A percentile compares a stretch with the other conserved stretches of the same genome.
Evolutionary conservation across 1,284 basidiomycete genomes (phyloP).

Genomic region (Ceratobasidium sp.): DNA sequence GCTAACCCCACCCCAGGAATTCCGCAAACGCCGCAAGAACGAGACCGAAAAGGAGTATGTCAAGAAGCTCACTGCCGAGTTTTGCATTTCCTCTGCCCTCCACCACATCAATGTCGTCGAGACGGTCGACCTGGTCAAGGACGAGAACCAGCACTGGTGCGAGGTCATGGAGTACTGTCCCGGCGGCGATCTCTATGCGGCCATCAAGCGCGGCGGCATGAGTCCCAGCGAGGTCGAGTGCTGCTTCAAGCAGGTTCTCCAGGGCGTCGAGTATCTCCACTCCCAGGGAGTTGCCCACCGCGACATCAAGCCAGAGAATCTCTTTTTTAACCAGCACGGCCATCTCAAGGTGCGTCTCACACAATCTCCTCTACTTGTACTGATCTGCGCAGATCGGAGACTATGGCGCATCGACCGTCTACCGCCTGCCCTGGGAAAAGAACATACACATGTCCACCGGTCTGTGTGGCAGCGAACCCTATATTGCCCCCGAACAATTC

Average conservation of each 20-base stretch:
- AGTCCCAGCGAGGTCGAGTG: constrained; percentile 93
- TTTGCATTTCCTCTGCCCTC: constrained; percentile 97
- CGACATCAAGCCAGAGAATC: constrained; percentile 97
- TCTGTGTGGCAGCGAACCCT: constrained; percentile 96
- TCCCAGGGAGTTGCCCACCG: constrained; percentile 97
- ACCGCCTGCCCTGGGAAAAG: constrained; percentile 97
- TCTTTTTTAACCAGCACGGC: constrained; percentile 91
- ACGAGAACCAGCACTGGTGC: constrained; percentile 96
- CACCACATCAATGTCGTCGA: constrained; percentile 98
- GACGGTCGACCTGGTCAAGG: constrained; percentile 98
- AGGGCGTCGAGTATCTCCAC: constrained; percentile 89
- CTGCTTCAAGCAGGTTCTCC: constrained; percentile 96
- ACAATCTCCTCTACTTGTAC: constrained; percentile 40
- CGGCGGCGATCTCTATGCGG: constrained; percentile 95
- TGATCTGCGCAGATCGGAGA: constrained; percentile 80
- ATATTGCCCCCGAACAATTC: constrained; percentile 98
- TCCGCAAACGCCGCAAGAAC: constrained; percentile 96
- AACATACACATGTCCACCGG: constrained; percentile 97
- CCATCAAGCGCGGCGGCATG: constrained; percentile 98
- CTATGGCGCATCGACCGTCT: constrained; percentile 98
- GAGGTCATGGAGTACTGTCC: constrained; percentile 99
- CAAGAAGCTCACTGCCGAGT: constrained; percentile 99
- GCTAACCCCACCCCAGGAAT: constrained; percentile 66
- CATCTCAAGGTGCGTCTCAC: constrained; percentile 79
- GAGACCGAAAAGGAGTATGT: constrained; percentile 99